Conservation (phyloP, 2,329 filamentous ascomycete genomes). For the Curvularia spicifera region DNA sequence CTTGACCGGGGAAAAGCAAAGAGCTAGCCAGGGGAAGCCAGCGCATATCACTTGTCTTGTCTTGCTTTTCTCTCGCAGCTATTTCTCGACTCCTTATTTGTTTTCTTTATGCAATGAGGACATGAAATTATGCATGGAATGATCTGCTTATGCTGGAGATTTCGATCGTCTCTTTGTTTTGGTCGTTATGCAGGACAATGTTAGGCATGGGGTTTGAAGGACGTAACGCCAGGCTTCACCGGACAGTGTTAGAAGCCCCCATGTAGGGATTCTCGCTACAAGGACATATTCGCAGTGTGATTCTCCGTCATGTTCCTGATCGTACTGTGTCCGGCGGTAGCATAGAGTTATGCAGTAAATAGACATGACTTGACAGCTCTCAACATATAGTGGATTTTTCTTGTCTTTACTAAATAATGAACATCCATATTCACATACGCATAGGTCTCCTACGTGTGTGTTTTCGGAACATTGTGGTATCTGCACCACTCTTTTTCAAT, state of each 20-base stretch:
- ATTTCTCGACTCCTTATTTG: background rate
- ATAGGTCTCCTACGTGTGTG: background rate
- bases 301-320: background rate
- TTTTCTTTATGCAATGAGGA: background rate
- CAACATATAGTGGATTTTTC: background rate
- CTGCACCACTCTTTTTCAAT: background rate
- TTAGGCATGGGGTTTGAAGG: background rate
- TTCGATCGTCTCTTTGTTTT: background rate
- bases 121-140: background rate
- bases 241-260: background rate
- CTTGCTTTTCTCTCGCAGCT: background rate
- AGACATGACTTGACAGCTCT: background rate
- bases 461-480: background rate
- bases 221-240: background rate
- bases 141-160: background rate
- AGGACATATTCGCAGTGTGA: background rate
- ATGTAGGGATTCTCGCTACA: background rate
- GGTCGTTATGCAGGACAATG: background rate
- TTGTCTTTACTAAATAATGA: background rate
- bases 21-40: background rate
- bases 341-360: background rate
- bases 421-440: background rate
- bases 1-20: background rate
- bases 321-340: background rate
- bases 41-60: background rate